Evolutionary conservation across 108 stramenopile species (phyloP).

Genomic region (Nannochloropsis gaditana): DNA sequence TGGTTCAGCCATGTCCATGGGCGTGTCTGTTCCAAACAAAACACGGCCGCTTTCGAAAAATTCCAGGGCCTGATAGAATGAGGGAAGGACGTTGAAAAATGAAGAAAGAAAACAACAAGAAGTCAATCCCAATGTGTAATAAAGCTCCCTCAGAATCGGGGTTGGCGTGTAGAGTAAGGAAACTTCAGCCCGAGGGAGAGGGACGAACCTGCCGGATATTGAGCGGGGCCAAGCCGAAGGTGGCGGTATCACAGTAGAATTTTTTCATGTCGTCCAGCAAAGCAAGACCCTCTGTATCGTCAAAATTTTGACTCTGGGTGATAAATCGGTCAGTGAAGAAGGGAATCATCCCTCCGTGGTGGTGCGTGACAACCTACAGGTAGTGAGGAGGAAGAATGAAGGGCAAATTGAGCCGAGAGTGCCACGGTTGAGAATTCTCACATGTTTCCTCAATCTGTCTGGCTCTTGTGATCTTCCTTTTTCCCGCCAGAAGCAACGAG

Average conservation of each 20-base stretch:
- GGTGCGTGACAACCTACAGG: conserved; percentile 42
- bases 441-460: too few relatives aligned
- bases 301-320: conserved; percentile 47
- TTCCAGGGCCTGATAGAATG: conserved; percentile 33
- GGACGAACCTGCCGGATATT: conserved; percentile 36
- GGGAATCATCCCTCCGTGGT: conserved; percentile 49
- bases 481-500: too few relatives aligned
- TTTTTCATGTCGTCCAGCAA: conserved; percentile 32
- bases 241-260: conserved; percentile 52
- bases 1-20: conserved; percentile 46
- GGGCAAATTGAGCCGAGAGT: not conserved
- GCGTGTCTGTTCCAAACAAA: conserved; percentile 48
- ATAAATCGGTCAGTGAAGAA: conserved; percentile 50
- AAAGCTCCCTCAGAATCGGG: not conserved
- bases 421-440: too few relatives aligned
- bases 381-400: not conserved
- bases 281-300: conserved; percentile 12
- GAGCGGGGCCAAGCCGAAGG: conserved; percentile 35
- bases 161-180: not conserved
- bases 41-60: conserved; percentile 40
- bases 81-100: not conserved
- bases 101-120: not conserved
- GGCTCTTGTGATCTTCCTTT: too few relatives aligned
- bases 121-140: not conserved
- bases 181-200: not conserved